Evolutionary conservation across 345 rosid species (phyloP).

Genomic region (Physaria fendleri): DNA sequence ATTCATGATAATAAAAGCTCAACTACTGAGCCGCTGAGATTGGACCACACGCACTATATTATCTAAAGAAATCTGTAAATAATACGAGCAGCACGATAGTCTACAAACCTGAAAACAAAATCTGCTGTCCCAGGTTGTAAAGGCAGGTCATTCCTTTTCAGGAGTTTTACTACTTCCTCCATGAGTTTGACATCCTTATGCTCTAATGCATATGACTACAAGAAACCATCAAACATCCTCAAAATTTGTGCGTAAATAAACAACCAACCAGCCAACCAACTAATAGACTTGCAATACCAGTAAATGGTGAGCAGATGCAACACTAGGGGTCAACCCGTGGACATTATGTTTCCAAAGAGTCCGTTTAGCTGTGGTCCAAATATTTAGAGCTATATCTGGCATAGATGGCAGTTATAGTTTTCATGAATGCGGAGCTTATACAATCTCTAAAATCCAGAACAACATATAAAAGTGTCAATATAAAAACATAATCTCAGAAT

Average conservation of each 20-base stretch:
- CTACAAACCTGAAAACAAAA: constrained; percentile 61
- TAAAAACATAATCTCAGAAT: too few relatives aligned
- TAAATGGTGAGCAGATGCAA: constrained; percentile 74
- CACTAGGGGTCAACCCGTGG: constrained; percentile 62
- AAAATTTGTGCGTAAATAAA: neutral
- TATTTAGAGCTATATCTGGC: constrained; percentile 23
- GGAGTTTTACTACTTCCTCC: constrained; percentile 62
- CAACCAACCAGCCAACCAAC: neutral
- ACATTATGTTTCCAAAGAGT: constrained; percentile 68
- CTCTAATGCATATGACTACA: constrained; percentile 60
- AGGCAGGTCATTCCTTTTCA: constrained; percentile 51
- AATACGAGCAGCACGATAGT: neutral
- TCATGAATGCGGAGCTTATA: constrained; percentile 76
- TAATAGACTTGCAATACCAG: constrained; percentile 41
- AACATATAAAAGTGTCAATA: too few relatives aligned
- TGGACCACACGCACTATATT: too few relatives aligned
- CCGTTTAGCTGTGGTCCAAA: too few relatives aligned
- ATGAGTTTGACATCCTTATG: constrained; percentile 49
- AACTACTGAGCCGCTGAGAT: too few relatives aligned
- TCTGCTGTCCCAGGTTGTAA: constrained; percentile 81
- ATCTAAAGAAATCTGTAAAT: neutral
- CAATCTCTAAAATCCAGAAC: constrained; percentile 53
- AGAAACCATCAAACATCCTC: neutral
- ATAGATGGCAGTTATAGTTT: constrained; percentile 71
- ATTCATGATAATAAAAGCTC: constrained; percentile 1